phyloP scores from a whole-genome alignment of 345 rosid genomes.

The Pistacia atlantica region DNA sequence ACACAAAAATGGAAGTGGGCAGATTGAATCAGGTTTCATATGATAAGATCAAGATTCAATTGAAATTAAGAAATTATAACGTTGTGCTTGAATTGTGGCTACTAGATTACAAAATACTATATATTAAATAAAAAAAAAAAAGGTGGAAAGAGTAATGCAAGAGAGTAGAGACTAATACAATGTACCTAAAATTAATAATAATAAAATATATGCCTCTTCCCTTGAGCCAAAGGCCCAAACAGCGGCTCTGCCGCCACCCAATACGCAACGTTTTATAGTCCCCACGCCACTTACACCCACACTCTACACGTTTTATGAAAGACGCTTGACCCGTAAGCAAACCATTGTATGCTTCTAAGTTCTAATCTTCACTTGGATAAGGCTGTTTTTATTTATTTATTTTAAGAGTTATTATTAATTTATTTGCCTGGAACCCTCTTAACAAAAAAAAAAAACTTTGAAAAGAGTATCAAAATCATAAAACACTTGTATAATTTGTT shows the following conservation, averaged over 20 bases:
- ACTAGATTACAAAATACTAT: not conserved
- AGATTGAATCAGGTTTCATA: no score
- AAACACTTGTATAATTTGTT: no score
- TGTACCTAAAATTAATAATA: not conserved
- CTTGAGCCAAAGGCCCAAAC: not conserved
- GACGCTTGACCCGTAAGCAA: conserved; percentile 13
- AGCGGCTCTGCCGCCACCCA: not conserved
- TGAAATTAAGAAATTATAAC: no score
- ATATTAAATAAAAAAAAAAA: not conserved
- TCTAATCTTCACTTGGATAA: conserved; percentile 3
- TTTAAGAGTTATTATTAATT: no score
- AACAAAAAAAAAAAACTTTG: no score
- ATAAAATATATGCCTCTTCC: not conserved
- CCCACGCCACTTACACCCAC: conserved; percentile 1
- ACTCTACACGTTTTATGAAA: conserved; percentile 1
- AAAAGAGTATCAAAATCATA: no score
- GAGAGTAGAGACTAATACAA: not conserved
- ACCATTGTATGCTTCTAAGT: not conserved
- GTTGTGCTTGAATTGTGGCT: no score
- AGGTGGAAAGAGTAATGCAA: not conserved
- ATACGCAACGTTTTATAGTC: conserved; percentile 13
- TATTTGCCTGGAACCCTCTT: no score
- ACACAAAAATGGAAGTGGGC: no score
- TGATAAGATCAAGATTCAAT: no score
- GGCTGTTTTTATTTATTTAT: not conserved